A percentile compares a stretch with the other conserved stretches of the same genome.
These are phyloP conservation scores for Epicoccum nigrum DNA, from an alignment of 2,329 filamentous ascomycete species.

Conservation along the genomic window DNA sequence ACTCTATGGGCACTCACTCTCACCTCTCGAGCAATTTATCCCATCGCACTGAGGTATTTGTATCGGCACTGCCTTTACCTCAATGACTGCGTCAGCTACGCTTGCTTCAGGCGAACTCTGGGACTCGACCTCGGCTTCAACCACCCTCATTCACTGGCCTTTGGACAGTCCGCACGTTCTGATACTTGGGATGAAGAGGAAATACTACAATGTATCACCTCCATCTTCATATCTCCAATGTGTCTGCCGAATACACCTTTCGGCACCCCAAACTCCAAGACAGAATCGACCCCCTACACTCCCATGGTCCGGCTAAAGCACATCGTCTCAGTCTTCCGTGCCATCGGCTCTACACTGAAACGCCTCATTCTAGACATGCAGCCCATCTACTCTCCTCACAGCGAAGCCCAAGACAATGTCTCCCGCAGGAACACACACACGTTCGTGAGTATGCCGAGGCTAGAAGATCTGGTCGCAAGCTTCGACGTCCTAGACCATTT, in stretches of 20 bases:
- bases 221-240: conserved; percentile 30
- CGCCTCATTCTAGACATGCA: conserved; percentile 32
- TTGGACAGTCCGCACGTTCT: conserved; percentile 28
- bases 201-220: conserved; percentile 22
- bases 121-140: conserved; percentile 25
- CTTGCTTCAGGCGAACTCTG: conserved; percentile 32
- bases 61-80: conserved; percentile 37
- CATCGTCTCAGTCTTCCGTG: conserved; percentile 29
- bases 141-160: conserved; percentile 31
- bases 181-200: conserved; percentile 21
- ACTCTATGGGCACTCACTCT: conserved; percentile 34
- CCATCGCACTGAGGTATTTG: conserved; percentile 32
- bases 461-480: conserved; percentile 38
- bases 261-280: too few relatives aligned
- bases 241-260: conserved; percentile 1
- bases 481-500: conserved; percentile 33
- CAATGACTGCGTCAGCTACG: conserved; percentile 23
- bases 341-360: conserved; percentile 28
- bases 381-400: conserved; percentile 21
- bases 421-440: conserved; percentile 22
- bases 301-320: conserved; percentile 32
- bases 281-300: neutral
- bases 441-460: conserved; percentile 30
- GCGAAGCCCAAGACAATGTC: too few relatives aligned
- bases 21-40: conserved; percentile 29